phyloP scores from a whole-genome alignment of 768 basidiomycete genomes.

The Gymnopilus junonius region DNA sequence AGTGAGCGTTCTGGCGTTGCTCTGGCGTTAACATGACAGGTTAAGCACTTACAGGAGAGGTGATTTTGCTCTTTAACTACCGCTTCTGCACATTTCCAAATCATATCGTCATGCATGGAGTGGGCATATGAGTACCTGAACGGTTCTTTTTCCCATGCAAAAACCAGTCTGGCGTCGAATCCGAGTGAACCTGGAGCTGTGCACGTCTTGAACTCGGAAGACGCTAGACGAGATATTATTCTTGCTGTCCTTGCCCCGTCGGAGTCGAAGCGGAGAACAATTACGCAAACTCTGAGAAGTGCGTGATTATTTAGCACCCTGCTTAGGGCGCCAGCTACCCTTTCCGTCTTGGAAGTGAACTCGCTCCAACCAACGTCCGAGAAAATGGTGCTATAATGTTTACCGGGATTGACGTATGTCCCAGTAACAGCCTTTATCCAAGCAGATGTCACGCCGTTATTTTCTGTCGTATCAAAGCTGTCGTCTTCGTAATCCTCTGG shows the following conservation, averaged over 20 bases:
- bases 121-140: constrained; percentile 44
- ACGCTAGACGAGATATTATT: constrained; percentile 18
- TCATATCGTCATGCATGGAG: constrained; percentile 31
- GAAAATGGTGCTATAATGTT: not conserved
- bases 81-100: constrained; percentile 40
- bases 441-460: not conserved
- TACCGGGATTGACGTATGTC: not conserved
- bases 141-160: constrained; percentile 41
- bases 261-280: constrained; percentile 39
- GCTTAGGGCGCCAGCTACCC: constrained; percentile 26
- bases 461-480: not conserved
- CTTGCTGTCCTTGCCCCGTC: constrained; percentile 23
- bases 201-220: constrained; percentile 17
- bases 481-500: not conserved
- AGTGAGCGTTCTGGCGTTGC: not conserved
- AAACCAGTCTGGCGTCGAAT: constrained; percentile 40
- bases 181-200: not conserved
- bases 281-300: constrained; percentile 33
- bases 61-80: constrained; percentile 27
- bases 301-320: constrained; percentile 27
- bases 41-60: constrained; percentile 22
- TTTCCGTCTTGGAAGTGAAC: constrained; percentile 18
- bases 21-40: not conserved
- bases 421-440: not conserved
- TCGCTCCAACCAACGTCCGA: not conserved